Percentiles rank a stretch among this genome's conserved stretches.
Conservation (phyloP, 495 filamentous ascomycete genomes). For the Aspergillus baeticus region DNA sequence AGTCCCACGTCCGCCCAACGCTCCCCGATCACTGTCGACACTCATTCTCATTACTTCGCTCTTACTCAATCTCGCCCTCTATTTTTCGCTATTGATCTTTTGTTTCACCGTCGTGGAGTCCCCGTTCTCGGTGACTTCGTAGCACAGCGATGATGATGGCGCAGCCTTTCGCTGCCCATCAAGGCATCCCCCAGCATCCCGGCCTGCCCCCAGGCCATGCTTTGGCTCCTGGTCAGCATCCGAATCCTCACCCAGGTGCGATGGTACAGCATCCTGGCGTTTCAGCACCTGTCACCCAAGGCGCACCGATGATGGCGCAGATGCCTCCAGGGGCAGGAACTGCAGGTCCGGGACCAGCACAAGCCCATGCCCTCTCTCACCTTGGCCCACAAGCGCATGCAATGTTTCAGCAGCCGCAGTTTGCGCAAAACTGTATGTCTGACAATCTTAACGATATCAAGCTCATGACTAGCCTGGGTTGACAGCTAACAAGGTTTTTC, state of each 20-base stretch:
- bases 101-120: slow-evolving; percentile 19
- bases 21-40: slow-evolving; percentile 8
- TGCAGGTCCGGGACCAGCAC: slow-evolving; percentile 53
- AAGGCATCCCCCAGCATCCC: slow-evolving; percentile 69
- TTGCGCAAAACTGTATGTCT: slow-evolving; percentile 41
- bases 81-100: not conserved
- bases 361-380: slow-evolving; percentile 77
- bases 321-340: slow-evolving; percentile 71
- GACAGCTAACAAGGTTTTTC: not conserved
- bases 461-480: not conserved
- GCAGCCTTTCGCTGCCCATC: slow-evolving; percentile 69
- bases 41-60: not conserved
- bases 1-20: slow-evolving; percentile 23
- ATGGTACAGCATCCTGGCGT: slow-evolving; percentile 83
- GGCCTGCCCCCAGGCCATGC: slow-evolving; percentile 76
- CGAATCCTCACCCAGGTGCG: slow-evolving; percentile 52
- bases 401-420: slow-evolving; percentile 61
- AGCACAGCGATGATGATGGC: slow-evolving; percentile 69
- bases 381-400: slow-evolving; percentile 68
- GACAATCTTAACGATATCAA: not conserved
- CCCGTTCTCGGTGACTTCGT: slow-evolving; percentile 37
- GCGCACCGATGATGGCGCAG: slow-evolving; percentile 73
- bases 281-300: slow-evolving; percentile 76
- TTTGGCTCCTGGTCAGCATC: slow-evolving; percentile 69
- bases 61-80: slow-evolving; percentile 1